phyloP scores from a whole-genome alignment of 306 rosid genomes.

The Gleditsia sinensis region DNA sequence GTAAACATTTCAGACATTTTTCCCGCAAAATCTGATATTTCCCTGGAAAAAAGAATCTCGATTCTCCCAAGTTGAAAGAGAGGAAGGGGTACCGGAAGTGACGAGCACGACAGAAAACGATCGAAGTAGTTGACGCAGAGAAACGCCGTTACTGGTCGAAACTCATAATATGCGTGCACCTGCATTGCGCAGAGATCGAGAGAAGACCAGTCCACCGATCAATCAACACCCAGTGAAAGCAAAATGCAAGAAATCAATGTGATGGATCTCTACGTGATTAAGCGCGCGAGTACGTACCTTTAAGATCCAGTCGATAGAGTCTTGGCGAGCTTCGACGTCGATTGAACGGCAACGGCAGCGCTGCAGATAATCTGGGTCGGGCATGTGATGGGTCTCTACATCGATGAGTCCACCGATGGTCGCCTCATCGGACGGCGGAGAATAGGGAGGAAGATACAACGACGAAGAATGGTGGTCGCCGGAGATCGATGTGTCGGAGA shows the following conservation, averaged over 20 bases:
- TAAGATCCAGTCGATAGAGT: conserved; percentile 80
- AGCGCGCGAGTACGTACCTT: conserved; percentile 36
- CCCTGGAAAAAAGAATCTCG: not conserved
- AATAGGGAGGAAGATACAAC: not conserved
- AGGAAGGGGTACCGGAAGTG: conserved; percentile 49
- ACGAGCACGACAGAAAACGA: conserved; percentile 65
- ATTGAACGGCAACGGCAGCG: conserved; percentile 49
- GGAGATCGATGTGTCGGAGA: conserved; percentile 25
- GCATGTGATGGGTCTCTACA: conserved; percentile 43
- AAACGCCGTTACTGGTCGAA: conserved; percentile 67
- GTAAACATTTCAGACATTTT: not conserved
- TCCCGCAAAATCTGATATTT: not conserved
- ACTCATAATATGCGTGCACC: conserved; percentile 60
- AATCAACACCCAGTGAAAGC: not conserved
- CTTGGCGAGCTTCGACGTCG: conserved; percentile 57
- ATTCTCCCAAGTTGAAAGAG: not conserved
- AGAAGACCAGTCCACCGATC: too few relatives aligned
- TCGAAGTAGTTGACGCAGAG: conserved; percentile 77
- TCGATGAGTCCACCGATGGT: conserved; percentile 32
- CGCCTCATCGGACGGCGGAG: conserved; percentile 24
- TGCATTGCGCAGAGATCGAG: conserved; percentile 35
- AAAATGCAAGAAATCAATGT: not conserved
- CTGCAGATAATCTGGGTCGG: conserved; percentile 43
- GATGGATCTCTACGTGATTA: not conserved
- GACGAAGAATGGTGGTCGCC: not conserved